Percentiles rank a stretch among this genome's conserved stretches.
Evolutionary conservation across 352 stramenopile species (phyloP).

Genomic region (Pythium apleroticum): DNA sequence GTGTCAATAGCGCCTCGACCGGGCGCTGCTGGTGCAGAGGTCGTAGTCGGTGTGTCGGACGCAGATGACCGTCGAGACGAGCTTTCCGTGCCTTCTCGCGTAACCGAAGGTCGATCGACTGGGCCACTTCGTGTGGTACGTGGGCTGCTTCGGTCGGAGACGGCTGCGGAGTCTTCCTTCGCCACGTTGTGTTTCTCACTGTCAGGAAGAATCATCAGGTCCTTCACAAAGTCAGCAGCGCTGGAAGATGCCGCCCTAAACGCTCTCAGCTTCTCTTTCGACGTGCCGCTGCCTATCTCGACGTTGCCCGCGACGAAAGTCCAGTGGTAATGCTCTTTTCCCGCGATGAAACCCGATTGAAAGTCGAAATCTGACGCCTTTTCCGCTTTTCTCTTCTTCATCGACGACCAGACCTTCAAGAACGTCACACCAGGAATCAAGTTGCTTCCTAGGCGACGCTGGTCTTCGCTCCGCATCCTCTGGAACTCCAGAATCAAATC

Average conservation of each 20-base stretch:
- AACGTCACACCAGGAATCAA: slow-evolving; percentile 42
- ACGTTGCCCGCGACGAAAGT: slow-evolving; percentile 62
- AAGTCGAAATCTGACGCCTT: slow-evolving; percentile 38
- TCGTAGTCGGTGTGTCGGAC: not conserved
- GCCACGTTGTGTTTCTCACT: slow-evolving; percentile 14
- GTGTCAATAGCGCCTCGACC: not conserved
- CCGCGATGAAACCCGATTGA: slow-evolving; percentile 51
- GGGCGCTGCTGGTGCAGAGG: not conserved
- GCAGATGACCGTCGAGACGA: not conserved
- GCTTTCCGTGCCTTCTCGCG: not conserved
- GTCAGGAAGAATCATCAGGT: slow-evolving; percentile 21
- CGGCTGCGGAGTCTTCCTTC: not conserved
- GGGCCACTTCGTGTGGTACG: not conserved
- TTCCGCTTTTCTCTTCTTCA: slow-evolving; percentile 35
- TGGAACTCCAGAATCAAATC: slow-evolving; percentile 43
- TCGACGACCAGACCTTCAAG: slow-evolving; percentile 48
- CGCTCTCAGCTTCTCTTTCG: slow-evolving; percentile 49
- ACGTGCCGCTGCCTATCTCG: slow-evolving; percentile 66
- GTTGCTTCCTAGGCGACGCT: slow-evolving; percentile 19
- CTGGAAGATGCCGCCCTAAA: slow-evolving; percentile 44
- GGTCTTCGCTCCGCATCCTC: slow-evolving; percentile 21
- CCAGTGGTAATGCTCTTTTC: slow-evolving; percentile 55
- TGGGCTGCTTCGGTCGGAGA: not conserved
- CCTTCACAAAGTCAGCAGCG: slow-evolving; percentile 45
- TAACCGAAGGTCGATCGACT: not conserved